Evolutionary conservation across 441 rosid genomes (phyloP).

Genomic region (Gossypium schwendimanii): DNA sequence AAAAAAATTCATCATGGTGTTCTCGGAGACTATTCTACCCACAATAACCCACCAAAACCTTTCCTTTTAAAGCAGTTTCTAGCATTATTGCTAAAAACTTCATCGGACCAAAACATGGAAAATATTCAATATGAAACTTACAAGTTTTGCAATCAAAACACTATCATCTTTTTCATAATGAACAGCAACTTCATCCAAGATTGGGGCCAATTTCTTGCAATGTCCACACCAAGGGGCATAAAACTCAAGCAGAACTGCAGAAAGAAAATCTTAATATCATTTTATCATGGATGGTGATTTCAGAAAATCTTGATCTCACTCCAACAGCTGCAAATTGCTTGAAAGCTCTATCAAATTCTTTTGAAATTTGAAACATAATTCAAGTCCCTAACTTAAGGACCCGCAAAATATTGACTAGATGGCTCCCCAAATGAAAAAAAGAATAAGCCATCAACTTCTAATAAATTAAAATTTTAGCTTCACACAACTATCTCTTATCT

Average conservation of each 20-base stretch:
- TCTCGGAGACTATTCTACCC: neutral
- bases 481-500: neutral
- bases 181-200: conserved; percentile 85
- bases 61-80: neutral
- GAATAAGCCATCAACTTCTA: neutral
- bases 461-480: neutral
- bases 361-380: neutral
- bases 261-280: neutral
- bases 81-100: neutral
- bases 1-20: neutral
- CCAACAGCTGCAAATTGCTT: neutral
- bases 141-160: conserved; percentile 73
- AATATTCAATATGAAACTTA: conserved; percentile 33
- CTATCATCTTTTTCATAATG: conserved; percentile 50
- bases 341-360: neutral
- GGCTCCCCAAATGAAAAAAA: neutral
- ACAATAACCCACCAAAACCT: neutral
- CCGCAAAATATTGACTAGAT: neutral
- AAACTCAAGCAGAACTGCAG: conserved; percentile 81
- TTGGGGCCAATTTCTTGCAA: conserved; percentile 83
- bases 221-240: conserved; percentile 99
- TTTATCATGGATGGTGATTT: neutral
- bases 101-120: neutral
- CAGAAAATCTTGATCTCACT: neutral
- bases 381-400: neutral